These are phyloP conservation scores for Monoraphidium neglectum DNA, from an alignment of 139 green algal species.

Conservation along the genomic window DNA sequence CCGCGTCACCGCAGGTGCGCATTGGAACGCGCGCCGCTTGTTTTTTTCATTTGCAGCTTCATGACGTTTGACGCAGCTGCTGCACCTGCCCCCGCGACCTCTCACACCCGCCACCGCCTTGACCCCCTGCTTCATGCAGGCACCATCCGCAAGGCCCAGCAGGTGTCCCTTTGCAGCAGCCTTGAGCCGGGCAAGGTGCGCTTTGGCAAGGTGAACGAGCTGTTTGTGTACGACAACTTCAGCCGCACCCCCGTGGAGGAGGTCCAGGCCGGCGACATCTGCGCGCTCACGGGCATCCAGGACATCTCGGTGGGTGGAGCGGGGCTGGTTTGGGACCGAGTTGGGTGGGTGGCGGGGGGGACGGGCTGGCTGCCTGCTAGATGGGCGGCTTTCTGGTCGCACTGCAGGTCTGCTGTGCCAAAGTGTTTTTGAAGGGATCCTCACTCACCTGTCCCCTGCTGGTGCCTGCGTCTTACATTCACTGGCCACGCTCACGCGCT, in stretches of 20 bases:
- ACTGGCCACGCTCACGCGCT: constrained; percentile 43
- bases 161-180: constrained; percentile 30
- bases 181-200: constrained; percentile 36
- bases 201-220: constrained; percentile 80
- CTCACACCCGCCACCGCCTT: not conserved
- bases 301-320: constrained; percentile 50
- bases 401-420: no score
- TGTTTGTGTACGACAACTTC: constrained; percentile 99
- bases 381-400: no score
- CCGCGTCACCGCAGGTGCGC: constrained; percentile 69
- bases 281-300: constrained; percentile 72
- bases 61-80: not conserved
- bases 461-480: constrained; percentile 20
- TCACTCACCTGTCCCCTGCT: no score
- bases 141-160: constrained; percentile 18
- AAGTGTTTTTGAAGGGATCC: no score
- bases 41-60: not conserved
- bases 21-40: not conserved
- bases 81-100: not conserved
- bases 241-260: constrained; percentile 52
- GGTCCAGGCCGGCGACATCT: constrained; percentile 94
- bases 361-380: no score
- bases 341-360: no score
- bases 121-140: no score
- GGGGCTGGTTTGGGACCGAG: no score